These are phyloP conservation scores for Gossypium australe DNA, from an alignment of 345 rosid species.

Conservation along the genomic window DNA sequence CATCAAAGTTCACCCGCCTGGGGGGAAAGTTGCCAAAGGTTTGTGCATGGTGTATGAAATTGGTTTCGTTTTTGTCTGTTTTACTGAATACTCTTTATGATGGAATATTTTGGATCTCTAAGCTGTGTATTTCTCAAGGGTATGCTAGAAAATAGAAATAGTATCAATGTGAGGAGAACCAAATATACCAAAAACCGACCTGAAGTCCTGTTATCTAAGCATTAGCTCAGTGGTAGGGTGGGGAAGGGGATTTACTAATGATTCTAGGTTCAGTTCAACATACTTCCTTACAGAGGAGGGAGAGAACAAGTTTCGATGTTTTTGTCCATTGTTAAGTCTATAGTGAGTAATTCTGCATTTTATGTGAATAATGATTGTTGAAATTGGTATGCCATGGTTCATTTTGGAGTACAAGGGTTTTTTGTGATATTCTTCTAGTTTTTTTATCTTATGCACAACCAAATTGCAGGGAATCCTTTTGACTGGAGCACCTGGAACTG, in stretches of 20 bases:
- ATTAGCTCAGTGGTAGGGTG: not conserved
- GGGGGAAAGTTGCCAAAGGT: conserved; percentile 99
- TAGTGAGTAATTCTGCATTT: not conserved
- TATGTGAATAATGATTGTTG: not conserved
- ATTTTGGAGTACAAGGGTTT: not conserved
- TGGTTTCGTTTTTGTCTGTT: not conserved
- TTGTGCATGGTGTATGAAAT: conserved; percentile 14
- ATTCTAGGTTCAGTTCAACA: not conserved
- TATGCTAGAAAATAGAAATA: not conserved
- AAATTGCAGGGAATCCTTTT: conserved; percentile 84
- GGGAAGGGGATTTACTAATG: not conserved
- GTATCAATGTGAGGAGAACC: conserved; percentile 2
- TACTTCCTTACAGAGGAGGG: not conserved
- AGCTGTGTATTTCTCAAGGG: not conserved
- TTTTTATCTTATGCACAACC: conserved; percentile 7
- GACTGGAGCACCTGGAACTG: conserved; percentile 99
- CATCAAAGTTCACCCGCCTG: conserved; percentile 92
- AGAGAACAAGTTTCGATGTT: not conserved
- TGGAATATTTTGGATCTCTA: not conserved
- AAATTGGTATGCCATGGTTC: not conserved
- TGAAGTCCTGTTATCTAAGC: not conserved
- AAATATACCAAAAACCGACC: not conserved
- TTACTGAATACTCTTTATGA: not conserved
- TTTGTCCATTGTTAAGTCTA: not conserved
- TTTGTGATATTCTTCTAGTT: conserved; percentile 1